Evolutionary conservation across 176 grass and related monocot genomes (phyloP).

Genomic region (Dactylis glomerata): DNA sequence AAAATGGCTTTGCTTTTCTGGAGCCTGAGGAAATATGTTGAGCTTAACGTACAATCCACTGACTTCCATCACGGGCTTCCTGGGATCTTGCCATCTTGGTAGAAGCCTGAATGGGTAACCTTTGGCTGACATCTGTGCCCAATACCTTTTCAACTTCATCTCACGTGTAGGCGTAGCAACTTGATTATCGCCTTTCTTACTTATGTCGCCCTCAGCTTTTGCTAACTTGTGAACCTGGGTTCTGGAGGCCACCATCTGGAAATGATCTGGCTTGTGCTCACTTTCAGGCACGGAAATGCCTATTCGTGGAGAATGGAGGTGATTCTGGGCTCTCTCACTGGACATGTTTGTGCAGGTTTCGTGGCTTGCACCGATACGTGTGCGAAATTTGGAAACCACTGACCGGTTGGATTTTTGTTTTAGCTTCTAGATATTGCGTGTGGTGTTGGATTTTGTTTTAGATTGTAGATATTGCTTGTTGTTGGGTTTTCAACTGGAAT

Average conservation of each 20-base stretch:
- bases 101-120: not conserved
- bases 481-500: no score
- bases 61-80: constrained; percentile 36
- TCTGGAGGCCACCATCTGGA: not conserved
- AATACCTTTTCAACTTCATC: constrained; percentile 23
- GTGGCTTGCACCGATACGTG: not conserved
- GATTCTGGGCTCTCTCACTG: not conserved
- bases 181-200: constrained; percentile 5
- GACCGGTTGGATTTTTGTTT: not conserved
- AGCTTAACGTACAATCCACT: not conserved
- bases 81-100: constrained; percentile 1
- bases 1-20: not conserved
- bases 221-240: constrained; percentile 8
- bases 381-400: not conserved
- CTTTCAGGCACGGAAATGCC: not conserved
- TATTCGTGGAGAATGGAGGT: not conserved
- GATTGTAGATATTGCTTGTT: no score
- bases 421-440: not conserved
- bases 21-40: constrained; percentile 6
- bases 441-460: not conserved
- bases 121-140: not conserved
- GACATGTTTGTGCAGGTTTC: not conserved
- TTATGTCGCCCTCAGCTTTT: not conserved
- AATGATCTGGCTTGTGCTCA: not conserved
- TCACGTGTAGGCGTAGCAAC: constrained; percentile 29